These are phyloP conservation scores for Nakaseomyces nivariensis DNA, from an alignment of 1,139 yeast species.

Conservation along the genomic window DNA sequence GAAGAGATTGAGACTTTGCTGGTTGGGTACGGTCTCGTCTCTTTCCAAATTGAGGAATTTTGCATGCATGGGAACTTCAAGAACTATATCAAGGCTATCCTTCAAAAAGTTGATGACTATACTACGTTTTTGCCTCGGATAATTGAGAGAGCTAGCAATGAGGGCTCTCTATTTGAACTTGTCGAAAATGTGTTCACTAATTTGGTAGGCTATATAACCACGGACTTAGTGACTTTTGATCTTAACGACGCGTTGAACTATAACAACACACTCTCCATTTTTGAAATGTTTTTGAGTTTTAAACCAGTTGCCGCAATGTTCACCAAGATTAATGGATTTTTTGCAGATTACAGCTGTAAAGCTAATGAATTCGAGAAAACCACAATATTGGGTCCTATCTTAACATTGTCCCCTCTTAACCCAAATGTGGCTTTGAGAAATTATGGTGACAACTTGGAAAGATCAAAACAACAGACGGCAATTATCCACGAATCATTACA, in stretches of 20 bases:
- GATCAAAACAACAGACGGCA: conserved; percentile 33
- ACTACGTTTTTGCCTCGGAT: conserved; percentile 51
- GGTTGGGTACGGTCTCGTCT: conserved; percentile 58
- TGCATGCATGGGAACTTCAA: conserved; percentile 21
- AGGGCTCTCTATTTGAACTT: conserved; percentile 54
- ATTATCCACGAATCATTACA: conserved; percentile 48
- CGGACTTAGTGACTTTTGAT: conserved; percentile 27
- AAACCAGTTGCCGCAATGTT: conserved; percentile 56
- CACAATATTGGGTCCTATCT: conserved; percentile 69
- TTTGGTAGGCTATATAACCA: conserved; percentile 26
- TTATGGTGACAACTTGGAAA: conserved; percentile 35
- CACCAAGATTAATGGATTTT: conserved; percentile 49
- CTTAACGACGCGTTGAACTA: conserved; percentile 41
- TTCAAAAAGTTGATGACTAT: conserved; percentile 33
- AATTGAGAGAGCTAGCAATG: conserved; percentile 50
- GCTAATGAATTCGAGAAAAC: conserved; percentile 47
- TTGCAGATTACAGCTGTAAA: conserved; percentile 25
- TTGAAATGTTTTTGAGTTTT: conserved; percentile 50
- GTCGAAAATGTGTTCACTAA: conserved; percentile 47
- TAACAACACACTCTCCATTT: conserved; percentile 41
- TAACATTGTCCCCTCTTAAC: conserved; percentile 65
- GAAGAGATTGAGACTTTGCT: conserved; percentile 44
- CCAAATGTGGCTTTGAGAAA: conserved; percentile 40
- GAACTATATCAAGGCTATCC: conserved; percentile 28
- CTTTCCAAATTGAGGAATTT: conserved; percentile 45